A percentile compares a stretch with the other conserved stretches of the same genome.
These are phyloP conservation scores for Durio zibethinus DNA, from an alignment of 345 rosid genomes.

Conservation along the genomic window DNA sequence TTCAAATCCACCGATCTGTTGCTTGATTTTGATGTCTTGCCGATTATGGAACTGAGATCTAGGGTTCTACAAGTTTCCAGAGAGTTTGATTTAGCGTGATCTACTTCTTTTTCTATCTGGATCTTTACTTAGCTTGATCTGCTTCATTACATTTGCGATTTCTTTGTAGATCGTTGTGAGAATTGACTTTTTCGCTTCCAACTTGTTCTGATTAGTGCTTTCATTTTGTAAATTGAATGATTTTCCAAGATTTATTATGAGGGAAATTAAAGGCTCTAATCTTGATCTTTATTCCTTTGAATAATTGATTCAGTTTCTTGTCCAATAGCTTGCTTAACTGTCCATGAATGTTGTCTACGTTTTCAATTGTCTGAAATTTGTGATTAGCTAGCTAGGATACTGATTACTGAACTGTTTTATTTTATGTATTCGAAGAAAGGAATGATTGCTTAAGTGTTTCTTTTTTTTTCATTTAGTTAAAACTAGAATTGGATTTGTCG, in stretches of 20 bases:
- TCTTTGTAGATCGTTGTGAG: neutral
- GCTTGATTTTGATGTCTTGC: slow-evolving; percentile 15
- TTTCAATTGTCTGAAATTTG: too few species aligned
- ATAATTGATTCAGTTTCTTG: neutral
- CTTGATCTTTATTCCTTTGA: neutral
- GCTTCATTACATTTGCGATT: neutral
- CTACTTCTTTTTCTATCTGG: neutral
- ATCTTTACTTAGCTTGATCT: slow-evolving; percentile 3
- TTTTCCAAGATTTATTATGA: neutral
- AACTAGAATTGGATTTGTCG: neutral
- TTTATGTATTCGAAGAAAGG: neutral
- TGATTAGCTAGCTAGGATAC: neutral
- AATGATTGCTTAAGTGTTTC: neutral
- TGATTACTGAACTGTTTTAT: neutral
- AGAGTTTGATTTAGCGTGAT: neutral
- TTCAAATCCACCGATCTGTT: slow-evolving; percentile 11
- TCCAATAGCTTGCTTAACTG: neutral
- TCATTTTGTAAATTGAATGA: neutral
- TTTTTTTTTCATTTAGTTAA: neutral
- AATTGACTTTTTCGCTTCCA: neutral
- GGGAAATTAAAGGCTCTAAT: neutral
- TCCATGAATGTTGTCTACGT: neutral
- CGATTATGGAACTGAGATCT: slow-evolving; percentile 27
- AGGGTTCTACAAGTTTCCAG: neutral
- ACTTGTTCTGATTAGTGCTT: neutral